Evolutionary conservation across 192 early-diverging fungal species (phyloP), one percentile per base, ranked within the genome.

Genomic region (Lunasporangiospora selenospora): DNA sequence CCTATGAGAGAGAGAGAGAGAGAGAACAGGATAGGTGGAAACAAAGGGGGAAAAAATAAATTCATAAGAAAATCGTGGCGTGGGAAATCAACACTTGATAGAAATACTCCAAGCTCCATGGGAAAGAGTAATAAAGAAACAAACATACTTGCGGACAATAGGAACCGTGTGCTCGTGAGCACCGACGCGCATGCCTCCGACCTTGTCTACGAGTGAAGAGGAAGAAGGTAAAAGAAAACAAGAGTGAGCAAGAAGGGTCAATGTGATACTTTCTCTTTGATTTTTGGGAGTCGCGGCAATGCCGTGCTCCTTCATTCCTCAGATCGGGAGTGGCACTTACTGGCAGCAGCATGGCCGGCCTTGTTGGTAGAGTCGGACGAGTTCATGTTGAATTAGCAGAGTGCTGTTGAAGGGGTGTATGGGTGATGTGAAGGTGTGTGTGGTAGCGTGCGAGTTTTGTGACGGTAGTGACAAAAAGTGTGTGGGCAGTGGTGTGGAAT

Each of bases 111-210:
- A 29, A 7, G 24, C 21, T 4, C 7, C 34, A 4, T 2, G 18
- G 10, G 13, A 47, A 4, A 6, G 16, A 11, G 19, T 4, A 13
- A 47, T 15, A 19, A 27, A 2, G 12, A 50, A 29, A 6, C 8
- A n/a, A 4, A 58, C 69, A 46, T 73, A 73, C 69, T 73, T 73
- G 58, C 58, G 58, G 33, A 73, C 61, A n/a, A 73, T 61, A 43
- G 69, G 69, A 29, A 73, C 69, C n/a, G 50, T 19, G 42, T 73
- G 69, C 18, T 73, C 60, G 23, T 32, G 46, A 5, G 54, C 60
- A 6, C 60, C 49, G 37, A 73, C 69, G 16, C 69, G 60, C 61
- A 52, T 73, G 24, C 69, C 69, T 10, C 49, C 69, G 26, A 73
- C 61, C 49, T 63, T 73, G 59, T 21, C 69, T 73, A 45, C 16